Percentiles rank a stretch among this genome's conserved stretches.
Conservation (phyloP, 83 land plant genomes). For the Diphasiastrum complanatum region DNA sequence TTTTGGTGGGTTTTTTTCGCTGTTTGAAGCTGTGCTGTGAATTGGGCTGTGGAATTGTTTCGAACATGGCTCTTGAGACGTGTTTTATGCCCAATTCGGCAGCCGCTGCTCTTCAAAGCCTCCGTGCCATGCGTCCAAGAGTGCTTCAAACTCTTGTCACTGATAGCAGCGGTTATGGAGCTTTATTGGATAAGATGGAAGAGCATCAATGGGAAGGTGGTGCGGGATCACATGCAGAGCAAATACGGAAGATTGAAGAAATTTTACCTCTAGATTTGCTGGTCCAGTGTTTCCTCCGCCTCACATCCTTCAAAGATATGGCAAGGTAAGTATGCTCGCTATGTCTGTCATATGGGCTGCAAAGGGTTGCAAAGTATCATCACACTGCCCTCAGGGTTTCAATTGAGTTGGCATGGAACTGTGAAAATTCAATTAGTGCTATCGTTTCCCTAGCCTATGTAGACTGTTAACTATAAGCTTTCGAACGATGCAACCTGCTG, state of each 20-base stretch:
- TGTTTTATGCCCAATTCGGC: conserved; percentile 24
- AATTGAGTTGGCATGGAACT: too few relatives aligned
- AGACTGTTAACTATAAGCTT: too few relatives aligned
- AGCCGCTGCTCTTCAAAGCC: conserved; percentile 20
- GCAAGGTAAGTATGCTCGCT: conserved; percentile 11
- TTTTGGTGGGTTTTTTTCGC: too few relatives aligned
- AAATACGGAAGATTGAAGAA: conserved; percentile 10
- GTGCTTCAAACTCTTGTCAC: neutral
- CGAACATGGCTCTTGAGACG: too few relatives aligned
- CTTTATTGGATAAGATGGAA: neutral
- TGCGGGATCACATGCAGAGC: neutral
- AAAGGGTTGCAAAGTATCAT: neutral
- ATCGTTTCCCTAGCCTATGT: too few relatives aligned
- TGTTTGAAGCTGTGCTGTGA: too few relatives aligned
- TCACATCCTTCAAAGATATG: conserved; percentile 17
- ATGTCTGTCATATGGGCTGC: neutral
- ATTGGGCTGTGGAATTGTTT: too few relatives aligned
- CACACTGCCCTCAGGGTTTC: neutral
- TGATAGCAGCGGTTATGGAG: conserved; percentile 3
- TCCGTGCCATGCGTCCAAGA: conserved; percentile 8
- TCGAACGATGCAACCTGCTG: too few relatives aligned
- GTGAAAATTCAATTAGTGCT: too few relatives aligned
- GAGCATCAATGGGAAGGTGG: neutral
- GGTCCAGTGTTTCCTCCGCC: conserved; percentile 17
- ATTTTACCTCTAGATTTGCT: conserved; percentile 21